Evolutionary conservation across 768 basidiomycete genomes (phyloP), one percentile per base, ranked within the genome.

Genomic region (Tulasnella sp.): DNA sequence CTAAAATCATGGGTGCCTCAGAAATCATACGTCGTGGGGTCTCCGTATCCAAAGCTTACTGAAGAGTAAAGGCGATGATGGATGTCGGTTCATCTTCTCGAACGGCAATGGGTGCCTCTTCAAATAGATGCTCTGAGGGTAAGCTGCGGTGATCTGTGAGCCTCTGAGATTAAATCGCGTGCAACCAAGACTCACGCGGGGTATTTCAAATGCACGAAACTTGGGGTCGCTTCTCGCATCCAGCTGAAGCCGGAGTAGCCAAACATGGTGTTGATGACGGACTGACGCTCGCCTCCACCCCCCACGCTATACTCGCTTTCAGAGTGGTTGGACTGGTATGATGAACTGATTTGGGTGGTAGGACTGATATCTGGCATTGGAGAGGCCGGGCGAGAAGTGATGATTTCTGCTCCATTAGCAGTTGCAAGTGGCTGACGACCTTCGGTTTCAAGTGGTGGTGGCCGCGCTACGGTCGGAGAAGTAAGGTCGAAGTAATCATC

Each of bases 41-140:
- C 44, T 17, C 59, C 11, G 4, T 34, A 19, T 36, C 14, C 64
- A 67, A 19, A 8, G 80, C 87, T 77, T 77, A 94, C 93, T 90
- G 92, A 65, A 99, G 81, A 5, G 94, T 93, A 72, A 98, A 88
- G 7, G 97, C 95, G 75, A 98, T 95, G 77, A 98, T 97, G 19
- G 96, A 98, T 0, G 95, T 97, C 2, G 96, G 97, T 78, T 99
- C 97, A 79, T 98, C 95, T 22, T 94, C 94, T 22, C 96, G 86
- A 22, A 99, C 90, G 67, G 98, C 89, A 87, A 98, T 95, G 1
- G 90, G 89, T 17, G 93, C 94, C 77, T 96, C 95, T 41, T 92
- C 86, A 81, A 97, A 98, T 64, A 98, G 90, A 77, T 98, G 94
- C 77, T 98, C 95, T 1, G 74, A 75, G 8, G 74, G 62, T 17